These are phyloP conservation scores for Solanum corneliomulleri DNA, from an alignment of 257 asterid genomes.

Conservation along the genomic window DNA sequence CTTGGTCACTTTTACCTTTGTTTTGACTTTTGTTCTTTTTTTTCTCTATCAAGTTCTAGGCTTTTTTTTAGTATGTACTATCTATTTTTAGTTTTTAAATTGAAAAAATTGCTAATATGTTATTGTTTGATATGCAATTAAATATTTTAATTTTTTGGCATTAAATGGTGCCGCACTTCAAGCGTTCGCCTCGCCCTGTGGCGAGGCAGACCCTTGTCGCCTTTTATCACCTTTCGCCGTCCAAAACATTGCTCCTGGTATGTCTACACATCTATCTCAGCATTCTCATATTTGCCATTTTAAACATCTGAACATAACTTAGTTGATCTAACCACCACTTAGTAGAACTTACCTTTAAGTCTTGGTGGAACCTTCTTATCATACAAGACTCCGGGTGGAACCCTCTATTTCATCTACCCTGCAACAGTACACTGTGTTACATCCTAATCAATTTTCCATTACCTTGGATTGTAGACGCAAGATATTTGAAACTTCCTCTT, in stretches of 20 bases:
- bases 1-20: too few relatives aligned
- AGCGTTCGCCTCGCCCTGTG: too few relatives aligned
- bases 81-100: too few relatives aligned
- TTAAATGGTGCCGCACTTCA: too few relatives aligned
- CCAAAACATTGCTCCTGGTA: background rate
- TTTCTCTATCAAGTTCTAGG: too few relatives aligned
- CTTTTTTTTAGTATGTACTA: too few relatives aligned
- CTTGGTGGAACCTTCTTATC: background rate
- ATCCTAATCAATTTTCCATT: background rate
- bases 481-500: background rate
- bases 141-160: too few relatives aligned
- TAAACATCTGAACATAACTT: background rate
- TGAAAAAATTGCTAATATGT: too few relatives aligned
- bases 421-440: background rate
- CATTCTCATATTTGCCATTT: background rate
- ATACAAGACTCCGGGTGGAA: background rate
- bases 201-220: too few relatives aligned
- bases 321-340: background rate
- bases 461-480: background rate
- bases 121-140: too few relatives aligned
- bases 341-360: background rate
- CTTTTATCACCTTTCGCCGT: too few relatives aligned
- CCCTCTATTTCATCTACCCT: background rate
- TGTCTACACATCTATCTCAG: background rate
- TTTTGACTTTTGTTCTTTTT: too few relatives aligned